A percentile compares a stretch with the other conserved stretches of the same genome.
Conservation (phyloP, 441 rosid species). For the Corymbia citriodora region DNA sequence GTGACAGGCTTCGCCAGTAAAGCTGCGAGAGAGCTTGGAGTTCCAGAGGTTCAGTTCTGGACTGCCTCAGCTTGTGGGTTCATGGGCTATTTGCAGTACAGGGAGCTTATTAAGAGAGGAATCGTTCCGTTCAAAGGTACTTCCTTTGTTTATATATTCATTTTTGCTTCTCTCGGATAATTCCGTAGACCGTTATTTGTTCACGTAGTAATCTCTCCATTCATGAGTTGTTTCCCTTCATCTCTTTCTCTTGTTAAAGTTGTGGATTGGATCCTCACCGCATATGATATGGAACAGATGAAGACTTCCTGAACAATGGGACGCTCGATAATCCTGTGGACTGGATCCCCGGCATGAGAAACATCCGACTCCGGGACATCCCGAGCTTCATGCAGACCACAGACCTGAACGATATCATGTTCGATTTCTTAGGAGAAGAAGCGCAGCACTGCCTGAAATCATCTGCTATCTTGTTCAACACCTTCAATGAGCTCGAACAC, state of each 20-base stretch:
- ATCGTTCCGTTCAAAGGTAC: slow-evolving; percentile 24
- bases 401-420: background rate
- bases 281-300: background rate
- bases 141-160: background rate
- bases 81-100: slow-evolving; percentile 10
- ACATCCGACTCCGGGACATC: background rate
- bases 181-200: background rate
- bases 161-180: background rate
- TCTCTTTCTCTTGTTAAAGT: background rate
- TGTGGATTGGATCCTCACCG: background rate
- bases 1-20: slow-evolving; percentile 8
- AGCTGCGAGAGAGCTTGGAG: slow-evolving; percentile 15
- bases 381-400: background rate
- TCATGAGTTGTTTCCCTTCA: background rate
- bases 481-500: background rate
- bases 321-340: background rate
- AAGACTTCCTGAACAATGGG: background rate
- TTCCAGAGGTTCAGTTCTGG: slow-evolving; percentile 21
- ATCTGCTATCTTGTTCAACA: slow-evolving; percentile 1
- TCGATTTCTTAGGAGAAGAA: background rate
- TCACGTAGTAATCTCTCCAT: background rate
- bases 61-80: slow-evolving; percentile 28
- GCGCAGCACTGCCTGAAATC: slow-evolving; percentile 6
- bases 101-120: slow-evolving; percentile 16
- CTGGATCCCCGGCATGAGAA: background rate